Conservation (phyloP, 2,329 filamentous ascomycete genomes). For the Calonectria crousiana region DNA sequence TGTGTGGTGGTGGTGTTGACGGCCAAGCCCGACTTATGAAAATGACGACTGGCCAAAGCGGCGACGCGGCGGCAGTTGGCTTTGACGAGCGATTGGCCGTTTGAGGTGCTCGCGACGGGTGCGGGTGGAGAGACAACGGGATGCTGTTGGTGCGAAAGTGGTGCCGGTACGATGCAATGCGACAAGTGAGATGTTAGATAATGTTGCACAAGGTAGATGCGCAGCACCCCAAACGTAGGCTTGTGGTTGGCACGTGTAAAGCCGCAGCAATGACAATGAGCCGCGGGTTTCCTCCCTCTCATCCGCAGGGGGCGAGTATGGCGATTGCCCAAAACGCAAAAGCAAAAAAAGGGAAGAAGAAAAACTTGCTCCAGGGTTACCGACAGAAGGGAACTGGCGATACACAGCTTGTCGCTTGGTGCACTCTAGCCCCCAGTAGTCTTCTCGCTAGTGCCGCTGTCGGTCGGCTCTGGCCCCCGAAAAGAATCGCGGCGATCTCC, state of each 20-base stretch:
- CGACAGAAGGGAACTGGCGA: conserved; percentile 21
- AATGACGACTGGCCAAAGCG: conserved; percentile 2
- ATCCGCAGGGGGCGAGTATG: not conserved
- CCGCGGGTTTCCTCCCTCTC: conserved; percentile 12
- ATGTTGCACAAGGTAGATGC: conserved; percentile 17
- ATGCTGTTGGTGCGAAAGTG: conserved; percentile 14
- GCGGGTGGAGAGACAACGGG: conserved; percentile 6
- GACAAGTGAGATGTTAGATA: conserved; percentile 17
- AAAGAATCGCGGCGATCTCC: conserved; percentile 18
- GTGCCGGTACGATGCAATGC: conserved; percentile 16
- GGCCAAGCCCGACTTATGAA: conserved; percentile 3
- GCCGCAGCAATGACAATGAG: not conserved
- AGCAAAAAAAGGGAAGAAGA: not conserved
- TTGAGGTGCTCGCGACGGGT: not conserved
- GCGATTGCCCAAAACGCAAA: not conserved
- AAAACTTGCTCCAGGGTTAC: conserved; percentile 11
- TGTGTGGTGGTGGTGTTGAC: not conserved
- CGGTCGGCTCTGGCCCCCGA: conserved; percentile 9
- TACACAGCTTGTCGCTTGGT: not conserved
- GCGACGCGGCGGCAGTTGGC: not conserved
- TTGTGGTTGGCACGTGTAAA: conserved; percentile 23
- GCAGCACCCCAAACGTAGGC: not conserved
- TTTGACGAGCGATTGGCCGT: conserved; percentile 1
- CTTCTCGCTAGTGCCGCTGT: conserved; percentile 3
- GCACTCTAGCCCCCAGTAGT: conserved; percentile 8